Base-by-base conservation (phyloP, 345 rosid genomes). In the Moringa oleifera region DNA sequence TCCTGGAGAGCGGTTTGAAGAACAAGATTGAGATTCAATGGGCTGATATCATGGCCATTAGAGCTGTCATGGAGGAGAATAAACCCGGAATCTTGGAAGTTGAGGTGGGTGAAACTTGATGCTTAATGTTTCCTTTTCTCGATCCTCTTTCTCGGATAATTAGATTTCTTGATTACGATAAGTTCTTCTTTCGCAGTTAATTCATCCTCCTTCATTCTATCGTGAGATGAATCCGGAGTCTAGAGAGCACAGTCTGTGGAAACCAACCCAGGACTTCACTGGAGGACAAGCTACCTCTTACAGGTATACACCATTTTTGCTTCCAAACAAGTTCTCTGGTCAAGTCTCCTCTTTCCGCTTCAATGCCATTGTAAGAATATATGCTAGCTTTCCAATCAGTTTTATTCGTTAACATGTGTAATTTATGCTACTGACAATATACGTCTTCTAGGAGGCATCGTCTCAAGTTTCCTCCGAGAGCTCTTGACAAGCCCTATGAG, bases 361-460 rank as follows among this genome's bases (percentile, higher is more conserved):
- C n/a, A n/a, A n/a, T n/a, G n/a, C n/a, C n/a, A n/a, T n/a, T n/a
- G n/a, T n/a, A n/a, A n/a, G n/a, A n/a, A n/a, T n/a, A n/a, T n/a
- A n/a, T n/a, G n/a, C n/a, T n/a, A n/a, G n/a, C n/a, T 28, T 28
- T 28, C 33, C 33, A 3, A 28, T 28, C 33, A 28, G 33, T 28
- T 28, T 28, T 28, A 2, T 2, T 28, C 33, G n/a, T n/a, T n/a
- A n/a, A 28, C 33, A 8, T 28, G 33, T 8, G 5, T 28, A 28
- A 28, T 19, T 20, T 28, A 49, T 1, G 24, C 5, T 65, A 21
- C 21, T 51, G 15, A 36, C 45, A 13, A 36, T 31, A 21, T 58
- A 16, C n/a, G n/a, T 53, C 50, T 25, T 20, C 55, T 72, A 87
- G 95, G 87, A 77, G 69, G 25, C 91, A 88, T 73, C 72, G 60